Base-by-base conservation (phyloP, 1,139 yeast genomes). In the Pichia sp. region DNA sequence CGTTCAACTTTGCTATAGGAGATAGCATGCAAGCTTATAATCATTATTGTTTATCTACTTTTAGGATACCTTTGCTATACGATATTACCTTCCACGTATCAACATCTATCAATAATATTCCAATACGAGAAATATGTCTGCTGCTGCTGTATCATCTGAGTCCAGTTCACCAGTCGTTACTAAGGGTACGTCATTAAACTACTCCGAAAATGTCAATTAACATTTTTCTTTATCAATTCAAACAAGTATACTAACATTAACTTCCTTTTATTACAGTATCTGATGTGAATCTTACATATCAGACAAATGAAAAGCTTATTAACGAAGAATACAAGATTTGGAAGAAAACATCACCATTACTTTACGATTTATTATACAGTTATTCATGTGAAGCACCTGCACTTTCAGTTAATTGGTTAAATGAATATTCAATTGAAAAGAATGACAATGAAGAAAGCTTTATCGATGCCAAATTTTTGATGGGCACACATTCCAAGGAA, bases 311-410 rank as follows among this genome's bases (percentile, higher is more conserved):
- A 55, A 78, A 77, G 57, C 60, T 77, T 20, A 68, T 72, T 52
- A 79, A 79, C 55, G 84, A 79, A 64, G 96, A 88, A 67, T 90
- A 83, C 72, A 87, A 90, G 61, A 86, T 87, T 49, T 93, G 99
- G 99, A 91, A 91, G 67, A 93, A 93, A 63, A 83, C 96, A 12
- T 86, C 93, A n/a, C 96, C 96, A 15, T 75, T 89, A 56, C 71
- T 93, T 44, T 93, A 93, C 68, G 88, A 88, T 65, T 72, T 87
- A 53, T 76, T 89, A 57, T 79, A 88, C 53, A 79, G 95, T 31
- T 73, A 79, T 53, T 79, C 87, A 19, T 70, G 82, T 43, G 81
- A 82, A 40, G 77, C 77, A 71, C 91, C 93, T 19, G 70, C 76
- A 47, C 71, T 66, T 19, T 66, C 81, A 0, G 69, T 77, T 28